phyloP scores from a whole-genome alignment of 768 basidiomycete species.

The Leccinum obscurum region DNA sequence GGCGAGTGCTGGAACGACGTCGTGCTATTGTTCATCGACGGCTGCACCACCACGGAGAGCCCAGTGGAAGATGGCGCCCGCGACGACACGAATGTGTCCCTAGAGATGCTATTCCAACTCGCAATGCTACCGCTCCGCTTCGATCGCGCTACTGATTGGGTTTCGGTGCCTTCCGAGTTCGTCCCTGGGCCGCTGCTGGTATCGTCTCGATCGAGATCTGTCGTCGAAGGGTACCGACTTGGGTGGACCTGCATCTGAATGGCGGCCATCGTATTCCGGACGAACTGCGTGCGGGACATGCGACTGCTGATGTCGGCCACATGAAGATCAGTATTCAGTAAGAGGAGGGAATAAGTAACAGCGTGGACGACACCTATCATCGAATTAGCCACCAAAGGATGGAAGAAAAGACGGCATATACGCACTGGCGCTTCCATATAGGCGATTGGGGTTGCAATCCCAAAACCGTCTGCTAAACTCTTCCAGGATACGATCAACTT shows the following conservation, averaged over 20 bases:
- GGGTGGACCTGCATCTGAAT: constrained; percentile 79
- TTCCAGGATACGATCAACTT: constrained; percentile 94
- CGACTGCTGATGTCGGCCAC: constrained; percentile 85
- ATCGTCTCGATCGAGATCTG: constrained; percentile 70
- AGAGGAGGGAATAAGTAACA: constrained; percentile 86
- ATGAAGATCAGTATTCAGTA: constrained; percentile 97
- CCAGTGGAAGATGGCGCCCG: constrained; percentile 36
- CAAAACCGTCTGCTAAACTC: constrained; percentile 89
- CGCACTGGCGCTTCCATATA: constrained; percentile 88
- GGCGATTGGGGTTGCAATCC: constrained; percentile 79
- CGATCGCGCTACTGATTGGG: constrained; percentile 43
- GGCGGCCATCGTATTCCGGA: constrained; percentile 86
- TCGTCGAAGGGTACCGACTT: constrained; percentile 50
- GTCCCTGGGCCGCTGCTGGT: constrained; percentile 56
- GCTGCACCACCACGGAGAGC: constrained; percentile 33
- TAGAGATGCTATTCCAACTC: constrained; percentile 80
- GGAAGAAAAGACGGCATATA: constrained; percentile 7
- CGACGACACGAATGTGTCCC: constrained; percentile 51
- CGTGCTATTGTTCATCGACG: constrained; percentile 58
- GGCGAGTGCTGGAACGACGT: constrained; percentile 61
- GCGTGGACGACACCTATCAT: constrained; percentile 87
- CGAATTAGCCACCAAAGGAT: constrained; percentile 5
- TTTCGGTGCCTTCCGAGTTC: constrained; percentile 60
- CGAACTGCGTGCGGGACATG: constrained; percentile 92
- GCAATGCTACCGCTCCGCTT: constrained; percentile 83